Conservation (phyloP, 2,329 filamentous ascomycete genomes). For the Ascochyta pisi region DNA sequence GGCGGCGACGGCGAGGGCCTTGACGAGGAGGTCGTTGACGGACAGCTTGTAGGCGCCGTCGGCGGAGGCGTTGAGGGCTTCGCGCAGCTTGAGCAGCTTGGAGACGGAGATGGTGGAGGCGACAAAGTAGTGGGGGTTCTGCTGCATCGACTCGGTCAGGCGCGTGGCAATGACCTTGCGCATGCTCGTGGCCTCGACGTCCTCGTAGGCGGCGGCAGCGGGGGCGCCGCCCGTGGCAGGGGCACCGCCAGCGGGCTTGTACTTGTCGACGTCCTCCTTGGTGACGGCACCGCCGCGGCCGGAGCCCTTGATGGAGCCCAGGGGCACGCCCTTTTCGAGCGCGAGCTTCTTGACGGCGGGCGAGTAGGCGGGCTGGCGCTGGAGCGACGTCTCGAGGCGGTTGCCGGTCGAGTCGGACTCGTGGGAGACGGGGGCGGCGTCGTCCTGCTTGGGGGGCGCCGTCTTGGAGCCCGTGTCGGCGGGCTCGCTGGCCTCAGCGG, state of each 20-base stretch:
- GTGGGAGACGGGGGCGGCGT: conserved; percentile 64
- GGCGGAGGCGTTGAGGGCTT: conserved; percentile 85
- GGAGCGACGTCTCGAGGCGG: conserved; percentile 81
- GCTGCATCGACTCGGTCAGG: conserved; percentile 84
- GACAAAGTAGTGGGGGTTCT: conserved; percentile 99
- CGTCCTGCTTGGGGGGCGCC: conserved; percentile 56
- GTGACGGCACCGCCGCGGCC: conserved; percentile 87
- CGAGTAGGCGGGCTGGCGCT: conserved; percentile 78
- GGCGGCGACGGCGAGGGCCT: conserved; percentile 86
- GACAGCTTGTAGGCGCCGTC: conserved; percentile 98
- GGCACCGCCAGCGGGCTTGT: conserved; percentile 62
- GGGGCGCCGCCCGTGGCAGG: conserved; percentile 64
- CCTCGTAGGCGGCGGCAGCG: conserved; percentile 75
- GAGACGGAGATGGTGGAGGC: conserved; percentile 87
- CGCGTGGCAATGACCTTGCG: conserved; percentile 96
- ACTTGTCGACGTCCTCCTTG: conserved; percentile 92
- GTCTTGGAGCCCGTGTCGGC: conserved; percentile 64
- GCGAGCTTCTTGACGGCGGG: conserved; percentile 82
- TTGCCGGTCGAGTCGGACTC: conserved; percentile 78
- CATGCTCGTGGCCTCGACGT: conserved; percentile 87
- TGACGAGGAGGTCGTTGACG: conserved; percentile 99
- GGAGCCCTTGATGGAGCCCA: conserved; percentile 83
- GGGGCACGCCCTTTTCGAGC: conserved; percentile 79
- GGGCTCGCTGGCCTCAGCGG: conserved; percentile 67
- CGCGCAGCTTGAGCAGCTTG: conserved; percentile 95